A percentile compares a stretch with the other conserved stretches of the same genome.
phyloP scores from a whole-genome alignment of 371 early-diverging fungal species.

The Mucor lusitanicus region DNA sequence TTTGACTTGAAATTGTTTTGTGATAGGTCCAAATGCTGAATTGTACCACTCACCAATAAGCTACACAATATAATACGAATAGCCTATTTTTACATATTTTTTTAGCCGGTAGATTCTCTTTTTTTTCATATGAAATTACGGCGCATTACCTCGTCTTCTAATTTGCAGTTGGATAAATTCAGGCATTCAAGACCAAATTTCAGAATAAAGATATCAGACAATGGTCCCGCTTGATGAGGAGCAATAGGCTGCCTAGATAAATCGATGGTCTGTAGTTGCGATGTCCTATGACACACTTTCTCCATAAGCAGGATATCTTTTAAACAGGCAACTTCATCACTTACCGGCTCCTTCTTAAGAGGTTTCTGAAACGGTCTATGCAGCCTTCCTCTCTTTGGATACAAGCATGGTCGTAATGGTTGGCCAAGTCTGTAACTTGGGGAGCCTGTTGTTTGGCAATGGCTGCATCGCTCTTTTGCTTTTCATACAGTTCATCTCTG shows the following conservation, averaged over 20 bases:
- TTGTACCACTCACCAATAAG: constrained; percentile 36
- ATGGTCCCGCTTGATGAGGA: constrained; percentile 18
- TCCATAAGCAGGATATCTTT: not conserved
- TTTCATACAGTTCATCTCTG: constrained; percentile 21
- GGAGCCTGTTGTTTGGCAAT: not conserved
- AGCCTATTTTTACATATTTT: constrained; percentile 24
- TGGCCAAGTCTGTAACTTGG: constrained; percentile 21
- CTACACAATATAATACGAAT: constrained; percentile 42
- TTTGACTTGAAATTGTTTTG: constrained; percentile 41
- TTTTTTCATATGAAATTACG: not conserved
- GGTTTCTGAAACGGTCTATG: constrained; percentile 30
- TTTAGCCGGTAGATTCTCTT: not conserved
- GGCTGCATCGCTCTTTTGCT: constrained; percentile 7
- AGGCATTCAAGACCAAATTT: constrained; percentile 29
- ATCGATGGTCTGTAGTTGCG: constrained; percentile 18
- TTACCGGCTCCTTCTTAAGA: constrained; percentile 32
- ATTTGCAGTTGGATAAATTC: constrained; percentile 35
- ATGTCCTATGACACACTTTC: not conserved
- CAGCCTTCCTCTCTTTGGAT: constrained; percentile 36
- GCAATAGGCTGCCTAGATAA: constrained; percentile 20
- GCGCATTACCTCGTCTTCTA: constrained; percentile 41
- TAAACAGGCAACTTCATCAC: not conserved
- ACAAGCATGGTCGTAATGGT: constrained; percentile 47
- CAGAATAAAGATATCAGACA: constrained; percentile 30
- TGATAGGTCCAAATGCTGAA: constrained; percentile 30